Percentiles rank a stretch among this genome's conserved stretches.
These are phyloP conservation scores for Penicillium parvum DNA, from an alignment of 495 filamentous ascomycete species.

Conservation along the genomic window DNA sequence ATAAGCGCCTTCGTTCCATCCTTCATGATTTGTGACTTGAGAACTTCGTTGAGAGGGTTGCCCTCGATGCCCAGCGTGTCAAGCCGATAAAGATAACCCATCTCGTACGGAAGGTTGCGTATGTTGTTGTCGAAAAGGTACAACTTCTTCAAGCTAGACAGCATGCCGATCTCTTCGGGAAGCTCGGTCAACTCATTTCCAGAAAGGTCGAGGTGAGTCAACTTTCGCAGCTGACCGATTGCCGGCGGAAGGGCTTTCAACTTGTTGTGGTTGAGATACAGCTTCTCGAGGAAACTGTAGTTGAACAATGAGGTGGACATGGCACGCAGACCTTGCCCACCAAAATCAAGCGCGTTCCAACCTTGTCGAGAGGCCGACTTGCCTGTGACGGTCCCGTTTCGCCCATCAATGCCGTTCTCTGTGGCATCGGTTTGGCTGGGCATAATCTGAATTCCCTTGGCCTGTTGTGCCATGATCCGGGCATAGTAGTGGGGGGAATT, in stretches of 20 bases:
- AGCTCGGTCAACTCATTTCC: constrained; percentile 79
- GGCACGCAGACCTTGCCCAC: constrained; percentile 84
- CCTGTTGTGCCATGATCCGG: constrained; percentile 51
- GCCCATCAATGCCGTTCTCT: constrained; percentile 56
- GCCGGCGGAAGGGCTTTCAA: constrained; percentile 67
- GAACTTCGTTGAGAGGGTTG: constrained; percentile 69
- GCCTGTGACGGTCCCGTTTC: constrained; percentile 54
- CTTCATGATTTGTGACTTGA: constrained; percentile 75
- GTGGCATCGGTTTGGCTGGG: constrained; percentile 55
- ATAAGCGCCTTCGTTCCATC: constrained; percentile 83
- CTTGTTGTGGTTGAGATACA: constrained; percentile 90
- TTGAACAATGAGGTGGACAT: constrained; percentile 73
- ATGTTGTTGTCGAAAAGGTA: constrained; percentile 87
- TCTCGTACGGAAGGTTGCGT: constrained; percentile 71
- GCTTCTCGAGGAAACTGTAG: constrained; percentile 80
- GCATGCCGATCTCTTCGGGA: constrained; percentile 93
- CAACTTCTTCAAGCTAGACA: constrained; percentile 75
- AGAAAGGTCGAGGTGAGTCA: constrained; percentile 80
- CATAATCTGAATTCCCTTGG: constrained; percentile 55
- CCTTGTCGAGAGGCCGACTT: constrained; percentile 66
- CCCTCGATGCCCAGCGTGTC: constrained; percentile 90
- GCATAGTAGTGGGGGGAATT: constrained; percentile 64
- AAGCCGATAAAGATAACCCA: constrained; percentile 81
- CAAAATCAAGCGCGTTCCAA: constrained; percentile 89
- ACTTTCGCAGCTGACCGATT: constrained; percentile 73